Evolutionary conservation across 441 rosid species (phyloP).

Genomic region (Erodium texanum): DNA sequence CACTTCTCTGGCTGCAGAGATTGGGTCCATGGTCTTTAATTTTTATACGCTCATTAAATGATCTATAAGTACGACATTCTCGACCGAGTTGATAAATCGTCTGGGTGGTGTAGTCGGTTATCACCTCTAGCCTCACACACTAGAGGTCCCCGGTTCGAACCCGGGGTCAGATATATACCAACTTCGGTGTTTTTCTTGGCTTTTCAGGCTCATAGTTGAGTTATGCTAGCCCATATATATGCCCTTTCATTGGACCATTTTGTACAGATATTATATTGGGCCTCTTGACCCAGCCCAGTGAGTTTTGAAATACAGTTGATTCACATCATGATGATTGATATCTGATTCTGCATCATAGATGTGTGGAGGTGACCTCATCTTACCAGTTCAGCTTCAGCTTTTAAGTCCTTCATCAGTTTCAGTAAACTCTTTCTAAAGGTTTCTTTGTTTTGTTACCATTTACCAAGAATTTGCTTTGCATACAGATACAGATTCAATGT

Average conservation of each 20-base stretch:
- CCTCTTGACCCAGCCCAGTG: too few relatives aligned
- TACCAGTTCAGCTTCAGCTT: too few relatives aligned
- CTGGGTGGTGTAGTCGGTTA: conserved; percentile 3
- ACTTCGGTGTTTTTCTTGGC: too few relatives aligned
- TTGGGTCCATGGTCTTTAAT: neutral
- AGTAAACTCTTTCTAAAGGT: neutral
- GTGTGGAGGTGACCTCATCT: too few relatives aligned
- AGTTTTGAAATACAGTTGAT: too few relatives aligned
- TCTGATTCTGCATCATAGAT: too few relatives aligned
- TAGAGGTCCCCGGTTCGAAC: conserved; percentile 6
- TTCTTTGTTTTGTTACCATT: too few relatives aligned
- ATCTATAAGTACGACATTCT: neutral
- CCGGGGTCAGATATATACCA: conserved; percentile 20
- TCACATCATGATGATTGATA: too few relatives aligned
- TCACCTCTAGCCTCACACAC: neutral
- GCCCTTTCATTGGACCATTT: too few relatives aligned
- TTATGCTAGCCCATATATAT: too few relatives aligned
- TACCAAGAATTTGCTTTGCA: neutral
- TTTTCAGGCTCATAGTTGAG: too few relatives aligned
- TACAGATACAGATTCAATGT: neutral
- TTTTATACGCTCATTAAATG: neutral
- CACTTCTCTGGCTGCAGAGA: neutral
- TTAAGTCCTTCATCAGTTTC: neutral
- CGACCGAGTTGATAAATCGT: neutral
- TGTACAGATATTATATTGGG: too few relatives aligned